Evolutionary conservation across 805 yeast genomes (phyloP).

Genomic region (Cyberlindnera nakhonratchasimensis): DNA sequence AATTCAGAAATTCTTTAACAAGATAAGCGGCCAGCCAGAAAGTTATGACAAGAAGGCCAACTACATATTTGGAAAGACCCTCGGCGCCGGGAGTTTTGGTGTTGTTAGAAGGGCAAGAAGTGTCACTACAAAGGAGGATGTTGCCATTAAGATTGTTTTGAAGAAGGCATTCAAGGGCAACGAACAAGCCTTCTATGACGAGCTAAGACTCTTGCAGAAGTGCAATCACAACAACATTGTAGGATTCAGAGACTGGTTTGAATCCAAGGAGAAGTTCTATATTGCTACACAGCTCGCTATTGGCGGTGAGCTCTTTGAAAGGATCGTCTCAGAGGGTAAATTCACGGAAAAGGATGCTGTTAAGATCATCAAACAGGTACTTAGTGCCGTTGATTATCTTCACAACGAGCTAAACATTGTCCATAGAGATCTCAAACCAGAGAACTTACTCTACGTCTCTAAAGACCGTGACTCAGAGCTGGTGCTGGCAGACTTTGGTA

Average conservation of each 20-base stretch:
- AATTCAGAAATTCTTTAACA: conserved; percentile 42
- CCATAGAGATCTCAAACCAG: conserved; percentile 94
- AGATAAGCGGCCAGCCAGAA: conserved; percentile 68
- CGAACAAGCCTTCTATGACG: conserved; percentile 75
- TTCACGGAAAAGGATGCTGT: conserved; percentile 91
- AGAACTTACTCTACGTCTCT: conserved; percentile 72
- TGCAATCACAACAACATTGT: conserved; percentile 84
- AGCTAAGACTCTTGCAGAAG: conserved; percentile 62
- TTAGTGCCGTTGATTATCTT: conserved; percentile 74
- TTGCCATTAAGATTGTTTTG: conserved; percentile 85
- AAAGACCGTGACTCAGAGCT: conserved; percentile 60
- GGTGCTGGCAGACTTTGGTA: conserved; percentile 94
- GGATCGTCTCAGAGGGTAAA: conserved; percentile 75
- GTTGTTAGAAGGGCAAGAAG: conserved; percentile 76
- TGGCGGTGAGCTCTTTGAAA: conserved; percentile 93
- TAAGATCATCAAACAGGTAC: conserved; percentile 64
- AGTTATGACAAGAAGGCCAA: conserved; percentile 62
- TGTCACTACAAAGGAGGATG: conserved; percentile 55
- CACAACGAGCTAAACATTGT: conserved; percentile 71
- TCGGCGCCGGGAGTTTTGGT: conserved; percentile 96
- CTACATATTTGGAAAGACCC: conserved; percentile 75
- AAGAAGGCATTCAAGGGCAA: conserved; percentile 82
- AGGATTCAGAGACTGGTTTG: conserved; percentile 90
- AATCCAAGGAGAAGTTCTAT: conserved; percentile 85
- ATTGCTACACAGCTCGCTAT: conserved; percentile 92